phyloP scores from a whole-genome alignment of 139 green algal genomes.

The Closterium sp. region DNA sequence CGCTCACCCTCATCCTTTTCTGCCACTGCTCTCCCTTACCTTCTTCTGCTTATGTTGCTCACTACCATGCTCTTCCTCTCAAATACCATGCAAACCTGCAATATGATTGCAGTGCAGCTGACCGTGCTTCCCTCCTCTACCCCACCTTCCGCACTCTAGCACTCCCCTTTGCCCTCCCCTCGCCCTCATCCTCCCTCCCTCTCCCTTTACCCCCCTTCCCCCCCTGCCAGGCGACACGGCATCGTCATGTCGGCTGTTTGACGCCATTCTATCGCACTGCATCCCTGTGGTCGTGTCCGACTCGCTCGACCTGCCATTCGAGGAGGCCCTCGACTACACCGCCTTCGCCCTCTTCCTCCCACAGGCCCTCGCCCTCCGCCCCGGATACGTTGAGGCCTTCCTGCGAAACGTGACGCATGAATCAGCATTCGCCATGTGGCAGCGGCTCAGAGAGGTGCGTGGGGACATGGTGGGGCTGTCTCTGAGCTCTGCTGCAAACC shows the following conservation, averaged over 20 bases:
- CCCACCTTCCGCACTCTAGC: too few species aligned
- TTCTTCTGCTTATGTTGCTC: too few species aligned
- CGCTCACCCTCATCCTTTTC: too few species aligned
- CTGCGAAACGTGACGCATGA: not conserved
- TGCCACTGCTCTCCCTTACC: too few species aligned
- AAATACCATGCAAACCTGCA: too few species aligned
- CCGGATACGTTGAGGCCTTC: constrained; percentile 3
- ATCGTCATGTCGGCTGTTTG: constrained; percentile 40
- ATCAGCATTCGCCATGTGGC: constrained; percentile 15
- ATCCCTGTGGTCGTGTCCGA: constrained; percentile 34
- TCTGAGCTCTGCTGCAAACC: not conserved
- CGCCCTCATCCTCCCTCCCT: not conserved
- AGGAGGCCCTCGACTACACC: constrained; percentile 39
- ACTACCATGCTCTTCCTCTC: too few species aligned
- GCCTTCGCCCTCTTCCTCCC: constrained; percentile 30
- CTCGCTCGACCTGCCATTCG: constrained; percentile 32
- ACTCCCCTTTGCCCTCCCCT: not conserved
- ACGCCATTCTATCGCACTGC: constrained; percentile 39
- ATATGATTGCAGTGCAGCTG: too few species aligned
- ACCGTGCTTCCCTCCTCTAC: too few species aligned
- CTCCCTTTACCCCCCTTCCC: not conserved
- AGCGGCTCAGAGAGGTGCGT: constrained; percentile 28
- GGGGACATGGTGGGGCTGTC: not conserved
- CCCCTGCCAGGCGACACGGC: constrained; percentile 27
- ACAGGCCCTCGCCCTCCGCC: constrained; percentile 5